phyloP scores from a whole-genome alignment of 768 basidiomycete genomes.

The Lactarius psammicola region DNA sequence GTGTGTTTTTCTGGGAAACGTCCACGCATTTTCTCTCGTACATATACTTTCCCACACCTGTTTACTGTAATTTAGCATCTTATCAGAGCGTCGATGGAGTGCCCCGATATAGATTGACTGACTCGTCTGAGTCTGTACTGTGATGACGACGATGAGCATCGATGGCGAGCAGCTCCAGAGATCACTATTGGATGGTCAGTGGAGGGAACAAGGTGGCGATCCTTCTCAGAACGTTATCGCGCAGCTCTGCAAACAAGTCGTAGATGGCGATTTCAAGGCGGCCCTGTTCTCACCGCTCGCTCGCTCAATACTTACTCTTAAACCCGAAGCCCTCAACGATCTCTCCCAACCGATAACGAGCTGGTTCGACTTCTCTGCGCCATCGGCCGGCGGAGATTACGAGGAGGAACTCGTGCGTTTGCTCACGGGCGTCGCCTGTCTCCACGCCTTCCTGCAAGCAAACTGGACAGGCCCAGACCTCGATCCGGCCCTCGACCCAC shows the following conservation, averaged over 20 bases:
- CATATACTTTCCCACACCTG: not conserved
- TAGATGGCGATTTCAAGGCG: conserved; percentile 58
- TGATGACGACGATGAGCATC: conserved; percentile 14
- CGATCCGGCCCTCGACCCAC: conserved; percentile 41
- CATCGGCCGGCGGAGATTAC: conserved; percentile 36
- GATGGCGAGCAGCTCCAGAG: conserved; percentile 45
- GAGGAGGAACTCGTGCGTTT: conserved; percentile 59
- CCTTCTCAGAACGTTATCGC: conserved; percentile 38
- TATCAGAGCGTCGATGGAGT: not conserved
- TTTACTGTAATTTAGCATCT: not conserved
- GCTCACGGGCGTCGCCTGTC: conserved; percentile 67
- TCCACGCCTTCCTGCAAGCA: conserved; percentile 87
- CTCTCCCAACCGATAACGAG: conserved; percentile 40
- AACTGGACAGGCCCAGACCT: conserved; percentile 98
- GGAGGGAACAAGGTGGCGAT: conserved; percentile 33
- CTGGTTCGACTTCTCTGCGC: conserved; percentile 37
- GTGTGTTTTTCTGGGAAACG: not conserved
- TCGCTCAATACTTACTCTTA: conserved; percentile 38
- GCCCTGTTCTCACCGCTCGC: conserved; percentile 43
- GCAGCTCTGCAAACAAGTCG: conserved; percentile 52
- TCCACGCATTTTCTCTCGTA: not conserved
- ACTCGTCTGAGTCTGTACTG: too few relatives aligned
- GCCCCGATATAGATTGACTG: conserved; percentile 5
- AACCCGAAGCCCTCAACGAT: conserved; percentile 32
- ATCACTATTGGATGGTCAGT: conserved; percentile 53